Conservation (phyloP, 2,329 filamentous ascomycete species). For the Talaromyces pinophilus region DNA sequence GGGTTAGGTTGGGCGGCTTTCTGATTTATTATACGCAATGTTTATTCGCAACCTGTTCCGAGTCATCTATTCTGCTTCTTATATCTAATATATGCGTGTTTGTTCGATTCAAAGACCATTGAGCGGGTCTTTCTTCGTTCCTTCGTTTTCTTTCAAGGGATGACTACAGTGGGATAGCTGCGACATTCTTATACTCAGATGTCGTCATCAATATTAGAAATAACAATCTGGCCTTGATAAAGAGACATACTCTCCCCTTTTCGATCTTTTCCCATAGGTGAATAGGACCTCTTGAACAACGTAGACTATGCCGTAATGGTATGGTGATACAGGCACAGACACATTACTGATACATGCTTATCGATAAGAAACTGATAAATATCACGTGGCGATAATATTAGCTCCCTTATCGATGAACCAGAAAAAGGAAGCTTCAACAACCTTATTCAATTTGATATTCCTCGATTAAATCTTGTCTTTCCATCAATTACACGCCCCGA, state of each 20-base stretch:
- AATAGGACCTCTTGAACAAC: neutral
- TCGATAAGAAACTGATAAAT: neutral
- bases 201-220: neutral
- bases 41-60: slow-evolving; percentile 7
- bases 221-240: neutral
- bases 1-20: slow-evolving; percentile 9
- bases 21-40: neutral
- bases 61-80: slow-evolving; percentile 4
- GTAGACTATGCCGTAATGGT: neutral
- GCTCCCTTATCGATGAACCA: neutral
- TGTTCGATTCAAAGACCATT: neutral
- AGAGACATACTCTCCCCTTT: neutral
- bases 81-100: slow-evolving; percentile 1
- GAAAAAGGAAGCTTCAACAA: slow-evolving; percentile 2
- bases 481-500: neutral
- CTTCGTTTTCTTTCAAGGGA: neutral
- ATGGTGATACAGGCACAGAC: too few species aligned
- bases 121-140: slow-evolving; percentile 3
- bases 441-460: neutral
- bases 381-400: slow-evolving; percentile 5
- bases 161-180: neutral
- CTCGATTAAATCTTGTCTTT: neutral
- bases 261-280: neutral
- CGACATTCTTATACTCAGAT: neutral
- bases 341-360: neutral